These are phyloP conservation scores for Malus domestica DNA, from an alignment of 306 rosid species.

Conservation along the genomic window DNA sequence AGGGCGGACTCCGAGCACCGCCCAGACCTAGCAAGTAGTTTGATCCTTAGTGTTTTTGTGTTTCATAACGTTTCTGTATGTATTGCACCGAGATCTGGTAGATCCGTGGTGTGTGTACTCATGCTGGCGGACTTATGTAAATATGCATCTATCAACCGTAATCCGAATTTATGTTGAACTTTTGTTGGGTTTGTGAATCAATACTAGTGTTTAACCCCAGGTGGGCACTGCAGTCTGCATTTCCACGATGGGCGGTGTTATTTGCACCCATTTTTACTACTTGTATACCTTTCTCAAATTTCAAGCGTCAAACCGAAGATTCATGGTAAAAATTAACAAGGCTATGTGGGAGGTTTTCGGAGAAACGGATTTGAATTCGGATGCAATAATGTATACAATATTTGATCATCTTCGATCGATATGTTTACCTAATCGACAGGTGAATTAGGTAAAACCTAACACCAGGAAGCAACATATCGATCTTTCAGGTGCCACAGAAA, in stretches of 20 bases:
- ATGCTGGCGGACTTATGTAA: background rate
- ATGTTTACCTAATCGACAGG: background rate
- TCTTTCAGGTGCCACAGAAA: too few species aligned
- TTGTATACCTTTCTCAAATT: too few species aligned
- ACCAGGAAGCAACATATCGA: background rate
- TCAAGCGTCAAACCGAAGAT: too few species aligned
- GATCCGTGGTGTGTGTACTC: background rate
- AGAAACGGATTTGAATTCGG: too few species aligned
- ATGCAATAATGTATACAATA: too few species aligned
- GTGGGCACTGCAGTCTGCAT: background rate
- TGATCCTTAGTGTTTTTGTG: slow-evolving; percentile 8
- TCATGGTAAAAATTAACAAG: too few species aligned
- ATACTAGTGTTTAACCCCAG: background rate
- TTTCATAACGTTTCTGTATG: slow-evolving; percentile 8
- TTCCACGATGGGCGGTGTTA: too few species aligned
- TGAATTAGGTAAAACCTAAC: background rate
- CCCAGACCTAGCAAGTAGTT: slow-evolving; percentile 33
- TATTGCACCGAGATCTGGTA: slow-evolving; percentile 4
- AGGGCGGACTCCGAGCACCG: slow-evolving; percentile 56
- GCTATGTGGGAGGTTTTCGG: fast-evolving
- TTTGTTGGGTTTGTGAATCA: background rate
- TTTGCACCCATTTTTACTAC: too few species aligned
- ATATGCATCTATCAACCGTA: background rate
- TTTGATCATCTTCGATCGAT: background rate
- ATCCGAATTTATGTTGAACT: background rate